A percentile compares a stretch with the other conserved stretches of the same genome.
Conservation (phyloP, 1,139 yeast genomes). For the Yamadazyma friedrichii region DNA sequence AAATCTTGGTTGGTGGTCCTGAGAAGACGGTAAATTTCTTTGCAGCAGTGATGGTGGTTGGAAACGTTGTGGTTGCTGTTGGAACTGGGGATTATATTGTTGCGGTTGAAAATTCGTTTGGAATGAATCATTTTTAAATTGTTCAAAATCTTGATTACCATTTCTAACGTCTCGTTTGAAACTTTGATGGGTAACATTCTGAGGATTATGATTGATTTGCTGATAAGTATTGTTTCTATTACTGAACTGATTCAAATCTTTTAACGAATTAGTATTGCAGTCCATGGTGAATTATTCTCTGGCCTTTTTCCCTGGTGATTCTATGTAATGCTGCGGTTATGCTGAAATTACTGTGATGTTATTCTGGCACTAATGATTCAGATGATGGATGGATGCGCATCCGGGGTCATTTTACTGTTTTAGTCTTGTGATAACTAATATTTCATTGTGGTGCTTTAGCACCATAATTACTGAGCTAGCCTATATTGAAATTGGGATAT, state of each 20-base stretch:
- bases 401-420: slow-evolving; percentile 1
- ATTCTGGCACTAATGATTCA: too few species aligned
- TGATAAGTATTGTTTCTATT: slow-evolving; percentile 35
- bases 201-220: slow-evolving; percentile 18
- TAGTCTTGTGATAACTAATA: too few species aligned
- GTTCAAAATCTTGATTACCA: slow-evolving; percentile 21
- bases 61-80: slow-evolving; percentile 11
- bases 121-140: slow-evolving; percentile 12
- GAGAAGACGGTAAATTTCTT: neutral
- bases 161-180: too few species aligned
- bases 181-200: slow-evolving; percentile 1
- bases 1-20: neutral
- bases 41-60: neutral
- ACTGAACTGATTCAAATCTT: slow-evolving; percentile 31
- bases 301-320: too few species aligned
- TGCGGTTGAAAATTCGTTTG: neutral
- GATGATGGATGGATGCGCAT: neutral
- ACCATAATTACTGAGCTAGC: too few species aligned
- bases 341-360: too few species aligned
- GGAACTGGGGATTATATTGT: slow-evolving; percentile 5
- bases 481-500: too few species aligned
- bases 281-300: slow-evolving; percentile 29
- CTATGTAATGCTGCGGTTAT: too few species aligned
- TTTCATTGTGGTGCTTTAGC: too few species aligned
- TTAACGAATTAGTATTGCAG: slow-evolving; percentile 40